Percentiles rank a stretch among this genome's conserved stretches.
Conservation (phyloP, 768 basidiomycete species). For the Hypholoma sublateritium region DNA sequence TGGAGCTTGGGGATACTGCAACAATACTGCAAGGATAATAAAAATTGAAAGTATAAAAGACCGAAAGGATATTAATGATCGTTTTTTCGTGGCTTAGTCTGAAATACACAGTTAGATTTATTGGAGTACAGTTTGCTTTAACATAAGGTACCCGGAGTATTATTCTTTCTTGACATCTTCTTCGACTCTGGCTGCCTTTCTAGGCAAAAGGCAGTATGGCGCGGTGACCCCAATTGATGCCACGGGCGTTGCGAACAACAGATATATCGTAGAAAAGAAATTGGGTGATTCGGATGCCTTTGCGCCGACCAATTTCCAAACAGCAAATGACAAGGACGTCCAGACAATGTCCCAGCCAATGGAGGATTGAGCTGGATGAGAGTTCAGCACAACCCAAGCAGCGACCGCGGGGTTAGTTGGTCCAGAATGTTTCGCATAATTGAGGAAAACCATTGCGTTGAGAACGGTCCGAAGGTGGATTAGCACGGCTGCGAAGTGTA, state of each 20-base stretch:
- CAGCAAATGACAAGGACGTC: slow-evolving; percentile 43
- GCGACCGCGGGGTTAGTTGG: slow-evolving; percentile 20
- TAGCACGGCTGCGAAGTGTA: slow-evolving; percentile 28
- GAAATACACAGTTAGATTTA: too few relatives aligned
- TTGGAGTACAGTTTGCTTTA: too few relatives aligned
- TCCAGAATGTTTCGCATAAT: slow-evolving; percentile 9
- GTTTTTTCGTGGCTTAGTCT: too few relatives aligned
- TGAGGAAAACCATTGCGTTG: slow-evolving; percentile 22
- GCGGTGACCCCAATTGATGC: slow-evolving; percentile 26
- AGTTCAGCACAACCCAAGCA: slow-evolving; percentile 38
- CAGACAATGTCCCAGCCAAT: slow-evolving; percentile 68
- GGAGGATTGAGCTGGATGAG: slow-evolving; percentile 61
- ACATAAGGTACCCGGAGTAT: neutral
- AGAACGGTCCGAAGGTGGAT: slow-evolving; percentile 36
- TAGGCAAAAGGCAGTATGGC: slow-evolving; percentile 21
- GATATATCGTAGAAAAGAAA: slow-evolving; percentile 15
- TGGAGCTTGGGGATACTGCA: too few relatives aligned
- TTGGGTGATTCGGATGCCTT: slow-evolving; percentile 4
- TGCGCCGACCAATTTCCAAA: slow-evolving; percentile 28
- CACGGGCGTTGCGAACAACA: slow-evolving; percentile 24
- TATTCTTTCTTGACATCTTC: slow-evolving; percentile 1
- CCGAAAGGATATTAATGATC: too few relatives aligned
- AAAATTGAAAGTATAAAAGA: too few relatives aligned
- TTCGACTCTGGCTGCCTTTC: neutral
- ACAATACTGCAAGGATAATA: too few relatives aligned